Base-by-base conservation (phyloP, 345 rosid genomes). In the Euphorbia pulcherrima region DNA sequence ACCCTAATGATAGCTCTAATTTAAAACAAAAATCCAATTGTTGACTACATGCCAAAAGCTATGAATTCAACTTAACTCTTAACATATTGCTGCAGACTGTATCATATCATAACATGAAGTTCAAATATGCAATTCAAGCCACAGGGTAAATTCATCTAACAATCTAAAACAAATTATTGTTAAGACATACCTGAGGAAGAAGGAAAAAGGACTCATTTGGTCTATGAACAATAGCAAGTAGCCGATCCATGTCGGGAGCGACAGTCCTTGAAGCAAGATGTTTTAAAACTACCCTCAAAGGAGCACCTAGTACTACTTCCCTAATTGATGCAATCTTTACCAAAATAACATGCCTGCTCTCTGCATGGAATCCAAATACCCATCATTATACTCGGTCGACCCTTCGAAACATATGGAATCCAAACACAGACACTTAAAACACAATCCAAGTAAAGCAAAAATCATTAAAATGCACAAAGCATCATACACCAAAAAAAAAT, bases 181-280 rank as follows among this genome's bases (percentile, higher is more conserved):
- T 8, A 30, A 51, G 1, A 17, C 12, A 51, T 82, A 95, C 97
- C 97, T 81, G 84, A 50, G 97, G 97, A 63, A 83, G 69, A 52
- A 95, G 85, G 71, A 90, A 92, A 80, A 87, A 92, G 17, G 97
- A 88, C 77, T 95, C 97, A 64, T 87, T 88, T 28, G 99, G 97
- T 64, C 97, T 83, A 85, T 90, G 99, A 77, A 92, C 87, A 41
- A 95, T 81, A 13, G 99, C 96, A 56, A 92, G 83, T 80, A 88
- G 84, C 59, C 64, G 78, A 72, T 79, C 84, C 8, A 72, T 53
- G 71, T 78, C 82, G 48, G 93, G 81, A 83, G 84, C 82, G 78
- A 83, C 83, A 3, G 83, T 87, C 66, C 85, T 92, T 27, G 90
- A 83, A 78, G 89, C 81, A 80, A 95, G 90, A 81, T 83, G 85